phyloP scores from a whole-genome alignment of 2,329 filamentous ascomycete species.

The Diplodia sapinea region DNA sequence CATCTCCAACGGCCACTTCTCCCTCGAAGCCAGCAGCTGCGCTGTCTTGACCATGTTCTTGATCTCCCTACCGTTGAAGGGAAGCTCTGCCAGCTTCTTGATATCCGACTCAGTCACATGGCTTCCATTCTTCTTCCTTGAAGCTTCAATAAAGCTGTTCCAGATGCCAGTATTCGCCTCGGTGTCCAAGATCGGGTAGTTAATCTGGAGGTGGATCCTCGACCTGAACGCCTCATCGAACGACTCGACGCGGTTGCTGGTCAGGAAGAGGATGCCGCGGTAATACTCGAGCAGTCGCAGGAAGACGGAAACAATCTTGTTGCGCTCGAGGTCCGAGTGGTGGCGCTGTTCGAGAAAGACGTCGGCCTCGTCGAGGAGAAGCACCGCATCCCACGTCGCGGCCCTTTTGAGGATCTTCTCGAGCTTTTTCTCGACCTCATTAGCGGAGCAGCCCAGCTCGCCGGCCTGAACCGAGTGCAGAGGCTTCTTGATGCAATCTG shows the following conservation, averaged over 20 bases:
- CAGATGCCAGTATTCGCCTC: constrained; percentile 2
- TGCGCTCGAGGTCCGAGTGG: constrained; percentile 55
- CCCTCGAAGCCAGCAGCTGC: constrained; percentile 5
- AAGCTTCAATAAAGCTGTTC: constrained; percentile 14
- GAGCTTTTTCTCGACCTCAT: constrained; percentile 55
- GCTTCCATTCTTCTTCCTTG: constrained; percentile 14
- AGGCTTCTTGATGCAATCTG: constrained; percentile 48
- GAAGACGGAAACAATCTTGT: constrained; percentile 48
- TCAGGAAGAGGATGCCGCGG: constrained; percentile 42
- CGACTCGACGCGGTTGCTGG: constrained; percentile 37
- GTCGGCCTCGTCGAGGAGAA: constrained; percentile 61
- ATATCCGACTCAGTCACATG: not conserved
- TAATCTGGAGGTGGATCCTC: constrained; percentile 35
- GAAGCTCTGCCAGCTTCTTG: not conserved
- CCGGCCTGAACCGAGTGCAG: constrained; percentile 56
- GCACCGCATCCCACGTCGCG: constrained; percentile 58
- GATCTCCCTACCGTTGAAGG: constrained; percentile 14
- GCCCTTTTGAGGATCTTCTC: constrained; percentile 57
- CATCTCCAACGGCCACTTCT: constrained; percentile 9
- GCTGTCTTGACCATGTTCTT: constrained; percentile 23
- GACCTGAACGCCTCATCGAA: constrained; percentile 38
- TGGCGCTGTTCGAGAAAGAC: constrained; percentile 59
- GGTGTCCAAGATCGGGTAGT: constrained; percentile 26
- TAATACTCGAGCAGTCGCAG: constrained; percentile 27
- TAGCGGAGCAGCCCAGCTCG: constrained; percentile 56